These are phyloP conservation scores for Phanerochaete carnosa DNA, from an alignment of 768 basidiomycete genomes.

Conservation along the genomic window DNA sequence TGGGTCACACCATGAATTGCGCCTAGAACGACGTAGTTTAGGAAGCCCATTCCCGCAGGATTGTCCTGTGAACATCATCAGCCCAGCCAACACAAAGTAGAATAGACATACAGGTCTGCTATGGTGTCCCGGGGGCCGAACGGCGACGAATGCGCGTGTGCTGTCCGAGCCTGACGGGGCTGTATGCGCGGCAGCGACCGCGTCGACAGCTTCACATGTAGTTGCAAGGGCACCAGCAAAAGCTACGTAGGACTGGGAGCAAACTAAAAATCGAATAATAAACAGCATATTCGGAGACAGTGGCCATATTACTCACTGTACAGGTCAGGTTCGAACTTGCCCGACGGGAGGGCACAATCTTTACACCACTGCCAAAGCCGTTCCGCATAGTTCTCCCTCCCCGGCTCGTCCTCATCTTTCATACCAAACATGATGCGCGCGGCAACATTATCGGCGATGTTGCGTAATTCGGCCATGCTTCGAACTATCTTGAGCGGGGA, in stretches of 20 bases:
- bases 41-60: constrained; percentile 91
- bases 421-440: constrained; percentile 72
- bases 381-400: constrained; percentile 46
- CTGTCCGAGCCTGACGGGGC: background rate
- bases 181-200: constrained; percentile 19
- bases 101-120: constrained; percentile 57
- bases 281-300: background rate
- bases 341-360: constrained; percentile 71
- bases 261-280: constrained; percentile 47
- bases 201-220: constrained; percentile 85
- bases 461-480: constrained; percentile 45
- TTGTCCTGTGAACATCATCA: constrained; percentile 38
- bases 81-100: background rate
- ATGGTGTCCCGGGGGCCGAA: constrained; percentile 92
- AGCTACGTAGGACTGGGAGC: constrained; percentile 67
- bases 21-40: constrained; percentile 88
- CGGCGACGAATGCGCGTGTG: constrained; percentile 67
- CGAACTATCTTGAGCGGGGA: constrained; percentile 44
- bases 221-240: constrained; percentile 81
- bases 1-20: constrained; percentile 74
- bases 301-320: constrained; percentile 53
- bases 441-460: constrained; percentile 56
- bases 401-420: background rate
- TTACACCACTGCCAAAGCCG: constrained; percentile 52
- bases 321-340: constrained; percentile 71